Conservation (phyloP, 768 basidiomycete species). For the Kwoniella sp. region DNA sequence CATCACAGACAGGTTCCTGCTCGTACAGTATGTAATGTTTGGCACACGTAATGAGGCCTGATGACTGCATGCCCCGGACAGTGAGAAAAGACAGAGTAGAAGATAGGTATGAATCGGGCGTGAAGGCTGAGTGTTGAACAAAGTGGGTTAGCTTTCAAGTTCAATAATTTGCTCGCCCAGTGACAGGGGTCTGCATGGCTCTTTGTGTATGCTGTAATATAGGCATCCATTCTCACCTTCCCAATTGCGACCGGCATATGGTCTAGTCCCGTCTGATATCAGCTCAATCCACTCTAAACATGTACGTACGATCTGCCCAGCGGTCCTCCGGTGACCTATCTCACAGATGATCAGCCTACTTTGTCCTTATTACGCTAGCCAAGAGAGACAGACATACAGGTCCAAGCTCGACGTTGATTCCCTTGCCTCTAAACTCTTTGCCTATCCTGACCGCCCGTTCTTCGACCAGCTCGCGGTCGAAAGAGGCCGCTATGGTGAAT, state of each 20-base stretch:
- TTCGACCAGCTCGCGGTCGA: conserved; percentile 75
- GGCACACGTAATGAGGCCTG: conserved; percentile 42
- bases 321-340: conserved; percentile 51
- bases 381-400: conserved; percentile 29
- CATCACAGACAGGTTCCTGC: conserved; percentile 48
- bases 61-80: conserved; percentile 43
- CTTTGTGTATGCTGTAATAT: conserved; percentile 15
- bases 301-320: conserved; percentile 53
- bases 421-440: conserved; percentile 77
- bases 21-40: conserved; percentile 56
- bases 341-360: neutral
- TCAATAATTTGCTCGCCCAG: conserved; percentile 26
- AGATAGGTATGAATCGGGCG: conserved; percentile 49
- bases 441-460: conserved; percentile 79
- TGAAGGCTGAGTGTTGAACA: conserved; percentile 34
- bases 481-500: conserved; percentile 56
- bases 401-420: conserved; percentile 72
- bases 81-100: conserved; percentile 45
- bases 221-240: conserved; percentile 44
- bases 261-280: conserved; percentile 31
- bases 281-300: conserved; percentile 13
- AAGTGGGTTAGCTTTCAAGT: too few species aligned
- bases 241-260: conserved; percentile 52
- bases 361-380: neutral
- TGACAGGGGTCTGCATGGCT: conserved; percentile 10